Base-by-base conservation (phyloP, 208 protist species). In the Crithidia brevicula region DNA sequence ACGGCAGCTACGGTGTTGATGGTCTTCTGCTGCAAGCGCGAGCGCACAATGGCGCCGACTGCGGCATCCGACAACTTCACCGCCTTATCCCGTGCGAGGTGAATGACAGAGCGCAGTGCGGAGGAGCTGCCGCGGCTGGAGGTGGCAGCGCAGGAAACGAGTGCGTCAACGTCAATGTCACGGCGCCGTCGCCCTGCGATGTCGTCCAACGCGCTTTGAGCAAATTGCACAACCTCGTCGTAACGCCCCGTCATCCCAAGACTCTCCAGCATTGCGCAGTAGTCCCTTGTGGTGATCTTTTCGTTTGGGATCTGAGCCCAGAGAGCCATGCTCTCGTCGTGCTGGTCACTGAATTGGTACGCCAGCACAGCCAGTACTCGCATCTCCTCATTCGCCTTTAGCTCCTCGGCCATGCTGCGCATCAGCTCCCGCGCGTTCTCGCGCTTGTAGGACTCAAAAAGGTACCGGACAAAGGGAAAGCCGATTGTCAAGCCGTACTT, bases 391-490 rank as follows among this genome's bases (percentile, higher is more conserved):
- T 92, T 86, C 49, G 40, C 38, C 40, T 76, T 65, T 5, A 97
- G 52, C 61, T 97, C 93, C 58, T 95, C 85, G 4, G 88, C 93
- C 79, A 97, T 91, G 50, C 79, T 82, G 25, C 68, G 68, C 89
- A 97, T 93, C 52, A 97, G 74, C 25, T 93, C 84, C 59, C 78
- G 81, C 9, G 87, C 89, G 68, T 91, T 89, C 30, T 93, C 86
- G 47, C 61, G 61, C 25, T 86, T 81, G 58, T 97, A 96, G 13
- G 90, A 93, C n/a, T 96, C 82, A 56, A 85, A 96, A 3, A 97
- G 76, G 67, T 90, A 71, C 27, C 85, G 83, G 30, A 96, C 82
- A 50, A 93, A 78, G 0, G 81, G 73, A 54, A 84, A 81, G 5
- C 64, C 57, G 18, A 97, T 74, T 3, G 34, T 70, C 34, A 93